phyloP scores from a whole-genome alignment of 352 stramenopile genomes.

The Phytophthora palmivora region DNA sequence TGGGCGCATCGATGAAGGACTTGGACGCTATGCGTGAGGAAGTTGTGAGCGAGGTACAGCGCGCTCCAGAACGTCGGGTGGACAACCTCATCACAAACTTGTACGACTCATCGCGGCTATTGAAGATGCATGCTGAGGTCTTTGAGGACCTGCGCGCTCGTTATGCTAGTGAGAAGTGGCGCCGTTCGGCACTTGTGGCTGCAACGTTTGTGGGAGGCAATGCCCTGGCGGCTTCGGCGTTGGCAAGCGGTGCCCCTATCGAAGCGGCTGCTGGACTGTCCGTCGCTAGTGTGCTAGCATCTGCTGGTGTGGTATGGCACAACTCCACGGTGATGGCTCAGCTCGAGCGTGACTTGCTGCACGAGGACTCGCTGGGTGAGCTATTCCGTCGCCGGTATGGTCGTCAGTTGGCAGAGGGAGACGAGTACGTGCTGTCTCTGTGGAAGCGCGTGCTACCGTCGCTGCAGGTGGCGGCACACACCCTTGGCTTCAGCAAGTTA shows the following conservation, averaged over 20 bases:
- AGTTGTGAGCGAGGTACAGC: slow-evolving; percentile 97
- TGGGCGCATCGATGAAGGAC: slow-evolving; percentile 91
- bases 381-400: slow-evolving; percentile 95
- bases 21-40: slow-evolving; percentile 97
- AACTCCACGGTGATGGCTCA: slow-evolving; percentile 89
- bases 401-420: slow-evolving; percentile 95
- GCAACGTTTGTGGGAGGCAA: slow-evolving; percentile 77
- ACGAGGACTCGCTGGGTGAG: slow-evolving; percentile 88
- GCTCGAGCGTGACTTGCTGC: slow-evolving; percentile 88
- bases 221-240: slow-evolving; percentile 70
- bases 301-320: slow-evolving; percentile 90
- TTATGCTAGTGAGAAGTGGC: slow-evolving; percentile 85
- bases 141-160: slow-evolving; percentile 84
- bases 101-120: slow-evolving; percentile 90
- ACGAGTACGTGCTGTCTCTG: slow-evolving; percentile 97
- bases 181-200: slow-evolving; percentile 67
- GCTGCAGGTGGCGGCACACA: slow-evolving; percentile 88
- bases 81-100: slow-evolving; percentile 99
- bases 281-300: slow-evolving; percentile 76
- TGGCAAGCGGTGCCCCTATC: slow-evolving; percentile 81
- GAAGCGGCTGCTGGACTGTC: slow-evolving; percentile 88
- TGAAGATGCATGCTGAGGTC: slow-evolving; percentile 96
- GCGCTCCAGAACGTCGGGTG: slow-evolving; percentile 96
- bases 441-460: slow-evolving; percentile 92
- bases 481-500: slow-evolving; percentile 84